Evolutionary conservation across 2,329 filamentous ascomycete genomes (phyloP).

Genomic region (Catunica adiposa): DNA sequence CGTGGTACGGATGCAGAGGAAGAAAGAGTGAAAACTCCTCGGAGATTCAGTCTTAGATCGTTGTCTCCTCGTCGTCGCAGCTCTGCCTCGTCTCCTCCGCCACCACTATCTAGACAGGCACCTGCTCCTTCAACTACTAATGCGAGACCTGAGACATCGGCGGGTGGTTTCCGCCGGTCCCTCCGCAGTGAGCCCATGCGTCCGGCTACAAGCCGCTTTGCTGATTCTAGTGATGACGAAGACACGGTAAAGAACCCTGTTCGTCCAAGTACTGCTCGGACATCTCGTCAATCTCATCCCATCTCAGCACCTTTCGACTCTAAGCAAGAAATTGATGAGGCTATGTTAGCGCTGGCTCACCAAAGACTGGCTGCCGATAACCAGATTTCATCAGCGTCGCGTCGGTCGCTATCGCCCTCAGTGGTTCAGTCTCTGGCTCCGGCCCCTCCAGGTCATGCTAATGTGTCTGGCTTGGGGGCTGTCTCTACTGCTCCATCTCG

Average conservation of each 20-base stretch:
- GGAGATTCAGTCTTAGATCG: conserved; percentile 54
- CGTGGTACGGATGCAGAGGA: conserved; percentile 1
- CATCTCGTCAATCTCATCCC: not conserved
- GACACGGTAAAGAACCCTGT: conserved; percentile 13
- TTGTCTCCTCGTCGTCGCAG: conserved; percentile 40
- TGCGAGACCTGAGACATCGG: conserved; percentile 17
- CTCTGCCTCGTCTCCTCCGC: conserved; percentile 27
- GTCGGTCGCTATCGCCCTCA: conserved; percentile 11
- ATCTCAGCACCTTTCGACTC: not conserved
- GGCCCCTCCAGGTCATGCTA: not conserved
- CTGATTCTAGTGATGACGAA: conserved; percentile 50
- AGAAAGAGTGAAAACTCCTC: conserved; percentile 22
- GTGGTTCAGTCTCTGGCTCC: not conserved
- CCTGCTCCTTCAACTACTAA: conserved; percentile 25
- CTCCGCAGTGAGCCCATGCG: conserved; percentile 24
- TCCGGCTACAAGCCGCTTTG: conserved; percentile 34
- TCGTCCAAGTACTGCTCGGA: not conserved
- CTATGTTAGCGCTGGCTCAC: conserved; percentile 2
- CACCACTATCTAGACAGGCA: not conserved
- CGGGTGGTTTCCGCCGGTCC: conserved; percentile 25
- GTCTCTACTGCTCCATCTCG: not conserved
- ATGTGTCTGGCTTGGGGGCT: not conserved
- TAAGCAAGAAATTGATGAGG: conserved; percentile 3
- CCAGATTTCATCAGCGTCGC: not conserved
- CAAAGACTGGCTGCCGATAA: not conserved